Evolutionary conservation across 2,329 filamentous ascomycete species (phyloP), one percentile per base, ranked within the genome.

Genomic region (Alternaria gaisen): DNA sequence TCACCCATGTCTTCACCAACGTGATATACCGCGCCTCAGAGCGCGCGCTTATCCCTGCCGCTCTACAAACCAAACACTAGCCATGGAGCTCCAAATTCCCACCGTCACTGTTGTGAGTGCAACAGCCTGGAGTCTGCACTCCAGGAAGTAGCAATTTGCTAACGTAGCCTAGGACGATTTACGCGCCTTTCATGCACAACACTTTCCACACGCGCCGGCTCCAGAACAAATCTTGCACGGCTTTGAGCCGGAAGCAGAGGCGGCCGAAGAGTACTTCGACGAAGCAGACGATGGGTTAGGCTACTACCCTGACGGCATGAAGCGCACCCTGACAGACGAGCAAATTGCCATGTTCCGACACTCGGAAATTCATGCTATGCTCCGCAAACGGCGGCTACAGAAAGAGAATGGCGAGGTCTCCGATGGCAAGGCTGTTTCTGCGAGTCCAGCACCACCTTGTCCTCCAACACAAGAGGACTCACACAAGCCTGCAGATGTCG

Each of bases 301-400:
- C 18, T 94, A 92, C 78, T 98, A 98, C 69, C 80, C 86, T 1
- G 94, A 98, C 73, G 94, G 94, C 3, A 87, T 89, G 63, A 95
- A 95, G 76, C 90, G 94, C 41, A 97, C 93, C 18, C 83, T 98
- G 70, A 97, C 94, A 10, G 92, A 97, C 72, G 91, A 93, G 69
- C 92, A 97, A 81, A 92, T 97, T 68, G 87, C 88, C 54, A 94
- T 97, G 63, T 97, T 97, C 76, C 86, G 94, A 63, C 92, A 96
- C 74, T 94, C 91, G 2, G 94, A 98, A 78, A 86, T 97, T 22
- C 89, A 95, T 72, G 80, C 87, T 12, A 81, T 97, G 40, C 82
- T 91, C 18, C 74, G 72, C 55, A 70, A 73, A 60, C 72, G 73
- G 14, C 68, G 69, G 30, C 60, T 67, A 11, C 65, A 50, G 28